Base-by-base conservation (phyloP, 2,329 filamentous ascomycete species). In the Botrytis porri region DNA sequence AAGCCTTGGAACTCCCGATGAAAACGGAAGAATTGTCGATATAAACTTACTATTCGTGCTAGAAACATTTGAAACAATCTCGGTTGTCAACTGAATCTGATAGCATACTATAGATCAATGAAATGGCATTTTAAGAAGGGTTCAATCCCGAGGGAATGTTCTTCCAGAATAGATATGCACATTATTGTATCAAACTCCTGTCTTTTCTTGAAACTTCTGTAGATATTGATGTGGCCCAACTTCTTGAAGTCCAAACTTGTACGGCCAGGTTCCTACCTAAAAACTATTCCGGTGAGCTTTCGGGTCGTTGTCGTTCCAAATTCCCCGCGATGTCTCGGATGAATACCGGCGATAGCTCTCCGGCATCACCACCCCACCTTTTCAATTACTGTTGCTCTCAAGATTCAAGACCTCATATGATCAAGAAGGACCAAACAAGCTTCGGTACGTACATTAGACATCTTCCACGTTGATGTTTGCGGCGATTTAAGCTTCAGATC, bases 211-310 rank as follows among this genome's bases (percentile, higher is more conserved):
- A 35, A 35, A 3, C 54, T 4, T 1, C 1, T 22, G 29, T 35
- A 10, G 20, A 29, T 29, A 9, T 16, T 29, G n/a, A 14, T 29
- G 3, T 54, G 5, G 3, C n/a, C 29, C 3, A 16, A 8, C 51
- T 29, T 3, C 14, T 54, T 0, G 9, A 0, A 16, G 9, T 18
- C 10, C 18, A 5, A 54, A 16, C 0, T 29, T 29, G 0, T 18
- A 29, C 51, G 14, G 6, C n/a, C 6, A 3, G n/a, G n/a, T 54
- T 54, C 10, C 14, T 39, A n/a, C 35, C n/a, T 18, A 25, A 39
- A 39, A 16, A 54, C 18, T 4, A 16, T 35, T 39, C 4, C 10
- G 12, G 12, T 1, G 22, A 37, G 10, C 59, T 61, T 61, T 39
- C 22, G 37, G 59, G 59, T 61, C 59, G 29, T 61, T 60, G 57